A percentile compares a stretch with the other conserved stretches of the same genome.
These are phyloP conservation scores for Penicillium subrubescens DNA, from an alignment of 495 filamentous ascomycete species.

Conservation along the genomic window DNA sequence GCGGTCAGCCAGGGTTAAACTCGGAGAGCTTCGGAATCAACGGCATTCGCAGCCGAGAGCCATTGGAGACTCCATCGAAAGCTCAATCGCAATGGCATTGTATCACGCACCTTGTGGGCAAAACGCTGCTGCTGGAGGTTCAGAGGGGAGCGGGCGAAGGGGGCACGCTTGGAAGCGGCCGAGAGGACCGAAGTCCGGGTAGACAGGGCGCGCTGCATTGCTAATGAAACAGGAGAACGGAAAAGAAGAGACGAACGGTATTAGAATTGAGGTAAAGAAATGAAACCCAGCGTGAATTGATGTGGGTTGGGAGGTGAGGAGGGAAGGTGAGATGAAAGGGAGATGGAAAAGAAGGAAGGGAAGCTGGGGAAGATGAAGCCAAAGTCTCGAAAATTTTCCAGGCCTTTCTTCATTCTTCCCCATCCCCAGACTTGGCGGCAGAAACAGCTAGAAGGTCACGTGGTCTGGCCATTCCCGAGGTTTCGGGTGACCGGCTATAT, in stretches of 20 bases:
- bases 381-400: constrained; percentile 56
- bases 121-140: constrained; percentile 84
- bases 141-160: constrained; percentile 52
- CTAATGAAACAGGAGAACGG: constrained; percentile 29
- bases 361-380: constrained; percentile 44
- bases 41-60: constrained; percentile 18
- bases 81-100: constrained; percentile 3
- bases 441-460: constrained; percentile 53
- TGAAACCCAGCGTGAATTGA: constrained; percentile 27
- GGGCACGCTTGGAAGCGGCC: constrained; percentile 59
- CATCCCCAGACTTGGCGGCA: constrained; percentile 49
- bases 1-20: constrained; percentile 26
- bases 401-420: constrained; percentile 38
- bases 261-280: constrained; percentile 25
- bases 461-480: constrained; percentile 34
- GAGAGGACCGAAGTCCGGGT: constrained; percentile 71
- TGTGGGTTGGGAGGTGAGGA: constrained; percentile 21
- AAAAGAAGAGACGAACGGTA: constrained; percentile 16
- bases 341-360: constrained; percentile 27
- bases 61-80: neutral
- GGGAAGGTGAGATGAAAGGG: constrained; percentile 6
- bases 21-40: constrained; percentile 20
- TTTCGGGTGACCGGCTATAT: constrained; percentile 26
- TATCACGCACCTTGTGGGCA: constrained; percentile 80
- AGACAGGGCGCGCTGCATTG: constrained; percentile 75